A percentile compares a stretch with the other conserved stretches of the same genome.
phyloP scores from a whole-genome alignment of 2,329 filamentous ascomycete genomes.

The Trichoderma harzianum region DNA sequence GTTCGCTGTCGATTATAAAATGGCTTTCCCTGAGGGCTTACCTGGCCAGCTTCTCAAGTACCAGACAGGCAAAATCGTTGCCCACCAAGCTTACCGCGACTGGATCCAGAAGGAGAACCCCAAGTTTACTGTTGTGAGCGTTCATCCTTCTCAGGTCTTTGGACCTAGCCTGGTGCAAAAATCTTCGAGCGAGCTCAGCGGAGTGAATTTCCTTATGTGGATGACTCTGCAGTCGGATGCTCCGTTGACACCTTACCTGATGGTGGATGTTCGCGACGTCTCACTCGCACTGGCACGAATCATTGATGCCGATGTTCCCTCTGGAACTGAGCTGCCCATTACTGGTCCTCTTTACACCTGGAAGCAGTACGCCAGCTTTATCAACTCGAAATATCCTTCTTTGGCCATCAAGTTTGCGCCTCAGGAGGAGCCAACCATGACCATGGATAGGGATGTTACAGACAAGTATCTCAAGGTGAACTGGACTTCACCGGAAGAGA shows the following conservation, averaged over 20 bases:
- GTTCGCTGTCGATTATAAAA: slow-evolving; percentile 3
- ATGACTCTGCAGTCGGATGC: slow-evolving; percentile 4
- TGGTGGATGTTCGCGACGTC: slow-evolving; percentile 6
- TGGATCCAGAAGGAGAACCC: slow-evolving; percentile 19
- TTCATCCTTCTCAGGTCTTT: slow-evolving; percentile 21
- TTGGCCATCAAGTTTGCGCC: neutral
- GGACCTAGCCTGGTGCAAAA: slow-evolving; percentile 20
- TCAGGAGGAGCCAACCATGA: neutral
- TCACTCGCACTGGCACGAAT: neutral
- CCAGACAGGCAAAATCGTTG: slow-evolving; percentile 21
- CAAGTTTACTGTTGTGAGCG: slow-evolving; percentile 8
- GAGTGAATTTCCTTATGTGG: slow-evolving; percentile 20
- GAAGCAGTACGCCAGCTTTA: neutral
- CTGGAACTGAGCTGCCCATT: neutral
- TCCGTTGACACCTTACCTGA: neutral
- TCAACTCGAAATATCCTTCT: neutral
- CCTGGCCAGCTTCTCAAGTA: slow-evolving; percentile 15
- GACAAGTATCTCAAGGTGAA: neutral
- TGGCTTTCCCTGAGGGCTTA: slow-evolving; percentile 1
- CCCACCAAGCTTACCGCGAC: slow-evolving; percentile 20
- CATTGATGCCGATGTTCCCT: neutral
- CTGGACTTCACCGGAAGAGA: neutral
- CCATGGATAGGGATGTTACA: neutral
- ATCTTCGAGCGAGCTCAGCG: slow-evolving; percentile 22
- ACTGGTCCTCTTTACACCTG: neutral